Evolutionary conservation across 768 basidiomycete species (phyloP).

Genomic region (Lentinula raphanica): DNA sequence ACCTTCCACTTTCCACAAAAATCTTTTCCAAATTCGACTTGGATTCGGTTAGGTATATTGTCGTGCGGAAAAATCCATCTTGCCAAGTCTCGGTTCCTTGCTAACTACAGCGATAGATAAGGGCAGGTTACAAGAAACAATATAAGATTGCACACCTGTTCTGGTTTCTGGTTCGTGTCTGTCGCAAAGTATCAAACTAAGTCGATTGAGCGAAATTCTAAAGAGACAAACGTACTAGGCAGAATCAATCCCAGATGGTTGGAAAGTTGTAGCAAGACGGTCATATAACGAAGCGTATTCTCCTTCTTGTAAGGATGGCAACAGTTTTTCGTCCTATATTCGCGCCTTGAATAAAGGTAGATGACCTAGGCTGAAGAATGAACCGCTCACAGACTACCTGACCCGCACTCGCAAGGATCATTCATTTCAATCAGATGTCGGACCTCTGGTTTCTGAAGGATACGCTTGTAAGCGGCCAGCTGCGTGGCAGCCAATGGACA

Average conservation of each 20-base stretch:
- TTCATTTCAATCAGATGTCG: constrained; percentile 70
- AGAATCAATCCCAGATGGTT: constrained; percentile 87
- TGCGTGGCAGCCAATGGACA: constrained; percentile 80
- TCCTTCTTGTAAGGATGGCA: constrained; percentile 48
- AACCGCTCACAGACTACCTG: constrained; percentile 43
- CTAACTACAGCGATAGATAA: not conserved
- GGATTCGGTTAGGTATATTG: constrained; percentile 51
- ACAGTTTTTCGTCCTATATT: constrained; percentile 35
- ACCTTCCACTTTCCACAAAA: constrained; percentile 83
- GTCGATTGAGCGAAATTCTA: not conserved
- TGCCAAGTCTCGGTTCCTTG: constrained; percentile 56
- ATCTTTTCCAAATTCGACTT: constrained; percentile 55
- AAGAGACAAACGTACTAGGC: constrained; percentile 47
- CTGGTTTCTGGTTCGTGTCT: constrained; percentile 67
- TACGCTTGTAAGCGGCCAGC: constrained; percentile 64
- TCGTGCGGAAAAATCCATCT: constrained; percentile 58
- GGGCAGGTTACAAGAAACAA: not conserved
- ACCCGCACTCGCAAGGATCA: constrained; percentile 69
- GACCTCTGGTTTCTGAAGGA: constrained; percentile 60
- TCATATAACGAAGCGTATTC: constrained; percentile 48
- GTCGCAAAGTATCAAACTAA: constrained; percentile 34
- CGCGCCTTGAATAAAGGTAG: not conserved
- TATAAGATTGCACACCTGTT: not conserved
- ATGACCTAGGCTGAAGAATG: not conserved
- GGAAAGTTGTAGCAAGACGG: constrained; percentile 78